Base-by-base conservation (phyloP, 768 basidiomycete species). In the Paxillus involutus region DNA sequence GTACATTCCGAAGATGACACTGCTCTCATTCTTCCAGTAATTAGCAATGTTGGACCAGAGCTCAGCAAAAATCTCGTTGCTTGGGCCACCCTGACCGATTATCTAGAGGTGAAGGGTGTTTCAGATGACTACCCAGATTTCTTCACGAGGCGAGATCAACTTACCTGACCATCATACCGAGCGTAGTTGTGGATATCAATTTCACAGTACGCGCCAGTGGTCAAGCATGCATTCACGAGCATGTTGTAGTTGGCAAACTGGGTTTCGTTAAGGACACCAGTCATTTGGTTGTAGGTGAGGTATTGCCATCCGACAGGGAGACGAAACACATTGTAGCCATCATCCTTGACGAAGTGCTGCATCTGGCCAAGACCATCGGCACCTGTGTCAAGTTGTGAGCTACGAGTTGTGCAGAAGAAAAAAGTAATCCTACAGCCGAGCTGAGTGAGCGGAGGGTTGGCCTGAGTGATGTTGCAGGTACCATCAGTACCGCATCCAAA, bases 231-330 rank as follows among this genome's bases (percentile, higher is more conserved):
- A 30, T 51, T 33, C 14, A 59, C 58, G 40, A 58, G 47, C 2
- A 51, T 3, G 36, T 59, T n/a, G 32, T 59, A 59, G 19, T 53
- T 4, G 6, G 48, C 17, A 32, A 58, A 58, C 40, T 53, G 13
- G 17, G 32, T 30, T 33, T 53, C 40, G 37, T 42, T 67, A 21
- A 84, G 59, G 10, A 74, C 65, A 2, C 73, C 77, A 14, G 73
- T 71, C 8, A 69, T 55, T 30, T 73, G 66, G 44, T 75, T 63
- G 60, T 73, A 69, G 1, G 71, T 72, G 30, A 80, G 65, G 66
- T 73, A 80, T 57, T 84, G 82, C 82, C 83, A 84, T 16, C 75
- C 75, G 8, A 82, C 78, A 3, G 82, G 82, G 30, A 83, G 73
- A 43, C 83, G 80, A 74, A 84, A 81, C 14, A 73, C 72, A 56